Evolutionary conservation across 129 eudicot genomes (phyloP).

Genomic region (Saussurea involucrata): DNA sequence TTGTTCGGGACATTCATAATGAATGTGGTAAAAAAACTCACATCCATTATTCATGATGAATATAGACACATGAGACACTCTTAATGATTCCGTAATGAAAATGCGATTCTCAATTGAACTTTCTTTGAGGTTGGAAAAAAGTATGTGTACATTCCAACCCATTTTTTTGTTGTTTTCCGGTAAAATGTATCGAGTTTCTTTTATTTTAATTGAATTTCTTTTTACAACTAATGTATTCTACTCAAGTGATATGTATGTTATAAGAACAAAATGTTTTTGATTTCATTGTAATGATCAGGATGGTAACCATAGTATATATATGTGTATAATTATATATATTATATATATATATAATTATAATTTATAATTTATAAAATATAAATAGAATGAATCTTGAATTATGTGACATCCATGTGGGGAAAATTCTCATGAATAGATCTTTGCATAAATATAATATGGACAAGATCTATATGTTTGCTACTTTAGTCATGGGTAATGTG

Average conservation of each 20-base stretch:
- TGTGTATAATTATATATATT: not conserved
- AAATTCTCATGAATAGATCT: conserved; percentile 8
- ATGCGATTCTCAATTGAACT: not conserved
- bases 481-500: conserved; percentile 18
- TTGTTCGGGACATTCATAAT: not conserved
- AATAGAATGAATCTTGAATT: conserved; percentile 13
- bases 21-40: no score
- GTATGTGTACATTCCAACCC: not conserved
- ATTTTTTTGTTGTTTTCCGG: no score
- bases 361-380: not conserved
- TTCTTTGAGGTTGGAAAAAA: not conserved
- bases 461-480: conserved; percentile 23
- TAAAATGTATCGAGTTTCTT: no score
- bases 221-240: no score
- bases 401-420: conserved; percentile 19
- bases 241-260: not conserved
- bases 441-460: not conserved
- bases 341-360: not conserved
- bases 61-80: not conserved
- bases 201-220: no score
- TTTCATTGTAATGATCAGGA: not conserved
- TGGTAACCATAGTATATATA: not conserved
- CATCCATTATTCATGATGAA: not conserved
- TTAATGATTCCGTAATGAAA: not conserved
- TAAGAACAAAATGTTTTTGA: not conserved